Percentiles rank a stretch among this genome's conserved stretches.
phyloP scores from a whole-genome alignment of 2,329 filamentous ascomycete species.

The Neofusicoccum ribis region DNA sequence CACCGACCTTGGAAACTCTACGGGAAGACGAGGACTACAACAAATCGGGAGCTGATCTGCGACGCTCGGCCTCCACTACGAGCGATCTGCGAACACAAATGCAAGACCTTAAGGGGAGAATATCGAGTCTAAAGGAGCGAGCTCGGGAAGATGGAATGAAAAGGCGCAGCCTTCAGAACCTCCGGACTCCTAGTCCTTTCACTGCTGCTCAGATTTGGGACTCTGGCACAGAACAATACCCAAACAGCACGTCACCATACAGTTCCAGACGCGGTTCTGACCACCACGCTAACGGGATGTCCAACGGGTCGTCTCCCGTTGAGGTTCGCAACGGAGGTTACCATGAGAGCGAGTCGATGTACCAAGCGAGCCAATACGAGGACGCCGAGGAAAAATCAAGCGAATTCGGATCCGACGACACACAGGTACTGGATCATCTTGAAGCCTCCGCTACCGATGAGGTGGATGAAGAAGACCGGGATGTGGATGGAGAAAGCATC shows the following conservation, averaged over 20 bases:
- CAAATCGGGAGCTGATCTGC: conserved; percentile 39
- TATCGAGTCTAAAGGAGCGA: conserved; percentile 76
- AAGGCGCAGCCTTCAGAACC: conserved; percentile 72
- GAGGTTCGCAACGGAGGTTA: conserved; percentile 1
- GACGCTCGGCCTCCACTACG: conserved; percentile 69
- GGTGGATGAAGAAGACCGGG: conserved; percentile 39
- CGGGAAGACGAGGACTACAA: conserved; percentile 40
- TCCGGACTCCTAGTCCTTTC: conserved; percentile 76
- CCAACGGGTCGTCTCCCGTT: background rate
- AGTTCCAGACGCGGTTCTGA: conserved; percentile 10
- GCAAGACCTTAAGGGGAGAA: conserved; percentile 80
- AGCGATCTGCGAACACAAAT: conserved; percentile 80
- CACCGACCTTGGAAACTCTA: conserved; percentile 46
- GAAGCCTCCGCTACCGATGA: conserved; percentile 34
- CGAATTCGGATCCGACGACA: conserved; percentile 11
- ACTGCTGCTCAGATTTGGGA: conserved; percentile 67
- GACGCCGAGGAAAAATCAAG: conserved; percentile 26
- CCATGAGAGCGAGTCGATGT: background rate
- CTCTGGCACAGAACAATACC: conserved; percentile 37
- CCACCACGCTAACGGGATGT: conserved; percentile 2
- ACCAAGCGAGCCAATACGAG: conserved; percentile 28
- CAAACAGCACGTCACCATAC: conserved; percentile 21
- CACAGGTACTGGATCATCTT: conserved; percentile 19
- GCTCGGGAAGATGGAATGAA: conserved; percentile 77
- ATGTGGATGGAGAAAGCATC: conserved; percentile 26